Conservation (phyloP, 768 basidiomycete species). For the Tylopilus intermedius region DNA sequence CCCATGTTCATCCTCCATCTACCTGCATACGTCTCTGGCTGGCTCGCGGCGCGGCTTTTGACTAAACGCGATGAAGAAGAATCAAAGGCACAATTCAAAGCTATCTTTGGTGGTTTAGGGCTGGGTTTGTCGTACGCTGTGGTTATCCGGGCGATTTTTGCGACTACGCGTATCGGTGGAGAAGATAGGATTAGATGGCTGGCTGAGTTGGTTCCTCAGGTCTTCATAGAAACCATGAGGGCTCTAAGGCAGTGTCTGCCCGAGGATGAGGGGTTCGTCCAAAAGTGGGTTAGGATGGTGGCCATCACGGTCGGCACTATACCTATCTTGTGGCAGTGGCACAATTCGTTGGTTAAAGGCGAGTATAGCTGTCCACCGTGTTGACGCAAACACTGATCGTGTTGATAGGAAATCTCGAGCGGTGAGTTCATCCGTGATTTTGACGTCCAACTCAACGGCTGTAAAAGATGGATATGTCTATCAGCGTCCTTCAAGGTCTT, state of each 20-base stretch:
- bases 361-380: slow-evolving; percentile 1
- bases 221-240: not conserved
- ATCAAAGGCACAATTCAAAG: not conserved
- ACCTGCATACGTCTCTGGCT: not conserved
- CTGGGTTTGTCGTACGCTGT: not conserved
- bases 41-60: not conserved
- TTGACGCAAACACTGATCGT: not conserved
- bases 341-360: slow-evolving; percentile 29
- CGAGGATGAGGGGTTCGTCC: not conserved
- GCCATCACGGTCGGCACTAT: not conserved
- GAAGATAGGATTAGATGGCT: not conserved
- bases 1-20: not conserved
- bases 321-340: not conserved
- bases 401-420: slow-evolving; percentile 3
- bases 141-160: not conserved
- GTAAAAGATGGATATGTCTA: slow-evolving; percentile 28
- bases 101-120: not conserved
- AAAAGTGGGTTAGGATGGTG: not conserved
- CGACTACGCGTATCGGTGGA: not conserved
- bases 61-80: not conserved
- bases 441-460: not conserved
- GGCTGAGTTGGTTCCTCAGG: not conserved
- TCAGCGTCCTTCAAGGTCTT: slow-evolving; percentile 37
- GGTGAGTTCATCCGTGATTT: not conserved
- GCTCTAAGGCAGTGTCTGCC: not conserved